Base-by-base conservation (phyloP, 2,329 filamentous ascomycete species). In the Apiospora sp. region DNA sequence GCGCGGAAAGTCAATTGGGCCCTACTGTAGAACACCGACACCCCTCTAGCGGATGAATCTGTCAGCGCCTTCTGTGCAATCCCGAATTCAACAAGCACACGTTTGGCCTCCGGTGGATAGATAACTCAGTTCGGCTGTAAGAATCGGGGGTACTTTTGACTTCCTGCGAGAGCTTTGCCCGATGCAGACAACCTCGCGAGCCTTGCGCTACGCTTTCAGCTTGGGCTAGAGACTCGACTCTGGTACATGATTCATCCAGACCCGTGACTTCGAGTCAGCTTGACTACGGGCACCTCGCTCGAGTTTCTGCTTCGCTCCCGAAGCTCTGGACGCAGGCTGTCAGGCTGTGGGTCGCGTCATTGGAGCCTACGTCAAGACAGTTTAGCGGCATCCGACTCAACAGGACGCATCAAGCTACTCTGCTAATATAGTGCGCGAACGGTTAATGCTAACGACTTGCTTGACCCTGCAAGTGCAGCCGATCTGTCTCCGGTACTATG, bases 321-420 rank as follows among this genome's bases (percentile, higher is more conserved):
- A 61, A 61, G 54, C 30, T 61, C 54, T 61, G 58, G 58, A 41
- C 58, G 58, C 58, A 37, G 58, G 58, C 58, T 64, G 58, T 64
- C 58, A 64, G 30, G 30, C 30, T 37, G 54, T 61, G 54, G 54
- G 54, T 61, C 54, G 54, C 58, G 58, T 22, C 58, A 64, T 64
- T 64, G 34, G 58, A 41, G 58, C 34, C 34, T 64, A 34, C 58
- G 30, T 64, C 30, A 24, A 64, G 58, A 64, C 58, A 64, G 19
- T 64, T 64, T 64, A 64, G 58, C 34, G 58, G 58, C 58, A 41
- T 64, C 58, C 34, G 30, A 64, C 24, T n/a, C 58, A 64, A 14
- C 54, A 61, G n/a, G n/a, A n/a, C 8, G 8, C 58, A 41, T 41
- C 30, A 22, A 64, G 30, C 34, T 64, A 41, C 30, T 24, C 22